Percentiles rank a stretch among this genome's conserved stretches.
phyloP scores from a whole-genome alignment of 768 basidiomycete species.

The Rhodotorula graminis region DNA sequence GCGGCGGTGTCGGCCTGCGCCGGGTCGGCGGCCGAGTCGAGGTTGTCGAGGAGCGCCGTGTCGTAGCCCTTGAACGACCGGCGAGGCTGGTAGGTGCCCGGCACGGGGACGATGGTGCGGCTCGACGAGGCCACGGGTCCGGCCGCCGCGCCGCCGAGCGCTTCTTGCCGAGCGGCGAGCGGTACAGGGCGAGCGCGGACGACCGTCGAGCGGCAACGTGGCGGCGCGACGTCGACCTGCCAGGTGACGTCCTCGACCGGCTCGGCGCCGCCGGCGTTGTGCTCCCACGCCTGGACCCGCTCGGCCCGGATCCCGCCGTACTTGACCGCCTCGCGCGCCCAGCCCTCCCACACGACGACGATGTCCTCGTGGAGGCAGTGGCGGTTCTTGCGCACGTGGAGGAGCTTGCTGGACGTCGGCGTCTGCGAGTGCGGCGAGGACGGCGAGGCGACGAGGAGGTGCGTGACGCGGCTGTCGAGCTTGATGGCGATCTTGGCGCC shows the following conservation, averaged over 20 bases:
- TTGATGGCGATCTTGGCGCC: not conserved
- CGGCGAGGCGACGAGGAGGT: slow-evolving; percentile 35
- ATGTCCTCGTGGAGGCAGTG: not conserved
- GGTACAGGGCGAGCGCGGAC: not conserved
- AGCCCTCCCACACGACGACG: slow-evolving; percentile 33
- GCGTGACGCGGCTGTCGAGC: not conserved
- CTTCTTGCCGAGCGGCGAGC: not conserved
- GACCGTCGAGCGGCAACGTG: not conserved
- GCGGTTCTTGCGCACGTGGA: slow-evolving; percentile 1
- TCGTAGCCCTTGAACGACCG: slow-evolving; percentile 14
- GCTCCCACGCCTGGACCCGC: slow-evolving; percentile 2
- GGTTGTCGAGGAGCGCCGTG: not conserved
- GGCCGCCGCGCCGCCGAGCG: not conserved
- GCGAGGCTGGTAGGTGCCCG: too few relatives aligned
- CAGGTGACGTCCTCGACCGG: not conserved
- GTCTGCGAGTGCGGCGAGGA: slow-evolving; percentile 23
- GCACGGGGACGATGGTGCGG: not conserved
- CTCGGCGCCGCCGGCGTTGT: not conserved
- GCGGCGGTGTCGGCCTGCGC: not conserved
- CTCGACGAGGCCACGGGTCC: not conserved
- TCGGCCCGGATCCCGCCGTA: slow-evolving; percentile 12
- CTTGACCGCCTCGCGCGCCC: slow-evolving; percentile 23
- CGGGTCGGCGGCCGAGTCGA: not conserved
- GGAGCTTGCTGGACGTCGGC: slow-evolving; percentile 13
- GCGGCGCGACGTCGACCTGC: not conserved